Base-by-base conservation (phyloP, 2,329 filamentous ascomycete species). In the Sordariomycetes sp. region DNA sequence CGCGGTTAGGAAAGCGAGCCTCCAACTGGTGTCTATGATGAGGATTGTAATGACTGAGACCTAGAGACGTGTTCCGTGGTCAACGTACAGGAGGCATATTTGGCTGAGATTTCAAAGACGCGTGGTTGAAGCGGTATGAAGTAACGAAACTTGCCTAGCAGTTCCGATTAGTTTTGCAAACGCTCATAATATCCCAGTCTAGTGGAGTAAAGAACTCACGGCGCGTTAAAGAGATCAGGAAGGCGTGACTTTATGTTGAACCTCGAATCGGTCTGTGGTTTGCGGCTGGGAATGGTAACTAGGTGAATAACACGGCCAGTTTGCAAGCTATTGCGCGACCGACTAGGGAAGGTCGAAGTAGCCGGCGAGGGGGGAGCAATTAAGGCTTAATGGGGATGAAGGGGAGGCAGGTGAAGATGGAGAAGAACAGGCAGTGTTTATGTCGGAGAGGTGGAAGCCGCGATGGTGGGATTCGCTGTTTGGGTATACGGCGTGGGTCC, bases 381-480 rank as follows among this genome's bases (percentile, higher is more conserved):
- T 24, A 64, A 65, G 65, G 65, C 24, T 24, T 24, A 50, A 24
- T 70, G 67, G 68, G 68, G 67, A 67, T 69, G 66, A 66, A 64
- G 57, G 64, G 61, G 57, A 61, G 63, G 61, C 59, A 61, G 61
- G 64, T 68, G 66, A 69, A 65, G 67, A 64, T 62, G 55, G 55
- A 56, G 50, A 42, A 39, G 48, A 52, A 28, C 42, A 10, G 51
- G 51, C 28, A 48, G 54, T 59, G 52, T 59, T 59, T 59, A 59
- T 61, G 54, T 53, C 51, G 57, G 45, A 58, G 55, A 60, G 8
- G 28, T 32, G 4, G 28, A 32, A 59, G 42, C 52, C 56, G 60
- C 59, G 57, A 59, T 58, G 55, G 60, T 60, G 60, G 59, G 42
- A 57, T 42, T 45, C 34, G 48, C 52, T 56, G 55, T 56, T 56